phyloP scores from a whole-genome alignment of 352 stramenopile genomes.

The Pythium grandisporangium region DNA sequence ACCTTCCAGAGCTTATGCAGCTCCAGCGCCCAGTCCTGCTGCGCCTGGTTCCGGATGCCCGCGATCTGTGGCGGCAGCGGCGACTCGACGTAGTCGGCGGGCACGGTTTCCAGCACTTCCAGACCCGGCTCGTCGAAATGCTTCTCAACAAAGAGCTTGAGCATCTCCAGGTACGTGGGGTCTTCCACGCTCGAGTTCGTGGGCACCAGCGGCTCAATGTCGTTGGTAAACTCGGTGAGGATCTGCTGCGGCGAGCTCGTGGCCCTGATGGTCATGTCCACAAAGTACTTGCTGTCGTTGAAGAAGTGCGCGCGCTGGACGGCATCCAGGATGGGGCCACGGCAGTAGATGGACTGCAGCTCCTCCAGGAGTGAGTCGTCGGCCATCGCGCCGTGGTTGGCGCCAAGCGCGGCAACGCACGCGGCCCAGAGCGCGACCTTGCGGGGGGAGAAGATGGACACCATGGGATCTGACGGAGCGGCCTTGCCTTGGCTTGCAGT shows the following conservation, averaged over 20 bases:
- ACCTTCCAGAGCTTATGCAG: conserved; percentile 42
- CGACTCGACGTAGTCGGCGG: conserved; percentile 30
- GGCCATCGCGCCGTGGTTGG: too few species aligned
- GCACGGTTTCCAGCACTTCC: conserved; percentile 27
- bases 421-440: too few species aligned
- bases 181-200: conserved; percentile 2
- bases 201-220: conserved; percentile 1
- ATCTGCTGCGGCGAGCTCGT: conserved; percentile 21
- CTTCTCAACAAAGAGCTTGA: conserved; percentile 40
- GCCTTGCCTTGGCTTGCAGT: too few species aligned
- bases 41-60: conserved; percentile 10
- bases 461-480: too few species aligned
- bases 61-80: conserved; percentile 17
- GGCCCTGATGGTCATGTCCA: conserved; percentile 79
- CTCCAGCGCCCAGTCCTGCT: conserved; percentile 20
- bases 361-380: background rate
- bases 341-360: conserved; percentile 37
- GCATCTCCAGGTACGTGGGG: conserved; percentile 16
- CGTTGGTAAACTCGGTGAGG: conserved; percentile 21
- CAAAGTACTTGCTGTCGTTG: conserved; percentile 84
- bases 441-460: too few species aligned
- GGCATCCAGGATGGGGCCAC: conserved; percentile 38
- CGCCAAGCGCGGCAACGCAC: too few species aligned
- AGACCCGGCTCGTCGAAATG: conserved; percentile 55
- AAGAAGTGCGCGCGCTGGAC: conserved; percentile 64